phyloP scores from a whole-genome alignment of 169 alveolate species.

The Plasmodium inui region DNA sequence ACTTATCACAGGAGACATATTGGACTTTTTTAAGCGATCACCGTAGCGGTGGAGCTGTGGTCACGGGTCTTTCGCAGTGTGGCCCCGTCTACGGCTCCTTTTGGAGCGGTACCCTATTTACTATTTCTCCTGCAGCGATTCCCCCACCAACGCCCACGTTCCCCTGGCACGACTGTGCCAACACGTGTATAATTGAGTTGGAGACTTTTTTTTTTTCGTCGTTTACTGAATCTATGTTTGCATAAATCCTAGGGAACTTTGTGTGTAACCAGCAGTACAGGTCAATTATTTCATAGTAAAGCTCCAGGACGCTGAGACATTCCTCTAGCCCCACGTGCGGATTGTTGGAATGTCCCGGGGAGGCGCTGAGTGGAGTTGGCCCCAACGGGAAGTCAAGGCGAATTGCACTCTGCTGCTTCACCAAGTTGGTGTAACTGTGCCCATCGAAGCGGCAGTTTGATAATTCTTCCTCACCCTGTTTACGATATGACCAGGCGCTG shows the following conservation, averaged over 20 bases:
- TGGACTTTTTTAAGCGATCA: background rate
- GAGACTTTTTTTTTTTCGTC: slow-evolving; percentile 60
- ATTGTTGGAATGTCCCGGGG: background rate
- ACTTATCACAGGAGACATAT: background rate
- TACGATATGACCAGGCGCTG: background rate
- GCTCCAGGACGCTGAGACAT: slow-evolving; percentile 25
- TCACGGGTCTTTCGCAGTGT: background rate
- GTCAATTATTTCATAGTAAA: slow-evolving; percentile 62
- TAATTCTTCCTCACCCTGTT: background rate
- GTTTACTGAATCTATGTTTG: slow-evolving; percentile 36
- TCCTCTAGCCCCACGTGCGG: slow-evolving; percentile 1
- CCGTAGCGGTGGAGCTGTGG: background rate
- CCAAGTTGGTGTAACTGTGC: background rate
- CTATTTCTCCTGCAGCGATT: background rate
- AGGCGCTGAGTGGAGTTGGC: background rate
- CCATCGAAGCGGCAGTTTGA: background rate
- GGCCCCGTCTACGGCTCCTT: background rate
- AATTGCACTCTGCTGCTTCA: background rate
- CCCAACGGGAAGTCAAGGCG: background rate
- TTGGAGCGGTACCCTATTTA: background rate
- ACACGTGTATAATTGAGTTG: slow-evolving; percentile 24
- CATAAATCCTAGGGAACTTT: slow-evolving; percentile 43
- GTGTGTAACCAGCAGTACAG: slow-evolving; percentile 60
- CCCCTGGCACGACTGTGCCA: slow-evolving; percentile 29
- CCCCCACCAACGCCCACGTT: background rate